phyloP scores from a whole-genome alignment of 306 rosid species.

The Clitoria ternatea region DNA sequence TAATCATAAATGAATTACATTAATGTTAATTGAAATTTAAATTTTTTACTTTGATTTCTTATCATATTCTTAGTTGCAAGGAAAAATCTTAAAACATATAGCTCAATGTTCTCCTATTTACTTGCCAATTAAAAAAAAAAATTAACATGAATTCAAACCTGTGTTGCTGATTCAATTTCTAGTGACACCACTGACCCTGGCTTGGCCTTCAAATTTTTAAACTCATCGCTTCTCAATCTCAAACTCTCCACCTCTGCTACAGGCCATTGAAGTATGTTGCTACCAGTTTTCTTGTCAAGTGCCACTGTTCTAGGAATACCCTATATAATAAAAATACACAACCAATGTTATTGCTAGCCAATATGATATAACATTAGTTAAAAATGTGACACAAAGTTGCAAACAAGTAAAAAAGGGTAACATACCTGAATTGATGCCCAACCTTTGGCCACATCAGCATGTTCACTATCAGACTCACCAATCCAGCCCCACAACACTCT shows the following conservation, averaged over 20 bases:
- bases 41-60: too few relatives aligned
- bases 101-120: neutral
- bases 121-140: neutral
- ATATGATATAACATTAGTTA: neutral
- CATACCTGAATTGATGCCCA: conserved; percentile 86
- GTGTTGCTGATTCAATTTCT: conserved; percentile 60
- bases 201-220: conserved; percentile 39
- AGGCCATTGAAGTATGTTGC: conserved; percentile 84
- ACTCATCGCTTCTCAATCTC: conserved; percentile 48
- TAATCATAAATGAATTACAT: too few relatives aligned
- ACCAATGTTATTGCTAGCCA: neutral
- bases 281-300: conserved; percentile 63
- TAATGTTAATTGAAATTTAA: too few relatives aligned
- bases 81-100: too few relatives aligned
- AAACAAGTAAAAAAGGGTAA: neutral
- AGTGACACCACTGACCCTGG: conserved; percentile 66
- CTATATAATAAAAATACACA: conserved; percentile 25
- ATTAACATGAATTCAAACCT: conserved; percentile 39
- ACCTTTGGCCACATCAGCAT: conserved; percentile 71
- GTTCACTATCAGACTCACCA: conserved; percentile 80
- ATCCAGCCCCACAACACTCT: conserved; percentile 97
- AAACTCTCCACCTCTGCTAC: conserved; percentile 63
- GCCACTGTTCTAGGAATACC: conserved; percentile 73
- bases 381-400: neutral
- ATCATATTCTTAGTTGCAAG: too few relatives aligned